Evolutionary conservation across 352 stramenopile genomes (phyloP).

Genomic region (Poterioochromonas sp.): DNA sequence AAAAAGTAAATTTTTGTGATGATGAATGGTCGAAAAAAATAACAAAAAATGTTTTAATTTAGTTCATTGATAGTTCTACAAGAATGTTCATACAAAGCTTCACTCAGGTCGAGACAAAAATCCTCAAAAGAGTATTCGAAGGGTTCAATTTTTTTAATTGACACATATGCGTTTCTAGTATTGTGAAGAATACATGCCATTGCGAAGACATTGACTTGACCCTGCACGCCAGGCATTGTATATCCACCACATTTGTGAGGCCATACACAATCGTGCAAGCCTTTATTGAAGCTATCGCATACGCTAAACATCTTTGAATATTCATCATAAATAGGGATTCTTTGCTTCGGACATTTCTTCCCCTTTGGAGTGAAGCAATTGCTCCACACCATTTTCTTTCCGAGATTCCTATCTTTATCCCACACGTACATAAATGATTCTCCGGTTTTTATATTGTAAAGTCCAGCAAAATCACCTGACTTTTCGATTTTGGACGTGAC

Average conservation of each 20-base stretch:
- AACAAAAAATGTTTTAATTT: neutral
- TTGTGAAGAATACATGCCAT: constrained; percentile 1
- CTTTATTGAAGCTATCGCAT: neutral
- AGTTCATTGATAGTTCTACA: neutral
- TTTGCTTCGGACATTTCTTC: neutral
- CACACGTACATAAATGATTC: neutral
- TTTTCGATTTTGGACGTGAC: neutral
- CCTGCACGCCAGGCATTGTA: neutral
- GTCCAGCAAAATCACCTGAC: neutral
- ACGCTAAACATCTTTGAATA: neutral
- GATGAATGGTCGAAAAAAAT: neutral
- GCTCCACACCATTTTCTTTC: neutral
- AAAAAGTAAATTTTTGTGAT: too few species aligned
- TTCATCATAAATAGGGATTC: neutral
- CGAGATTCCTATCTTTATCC: neutral
- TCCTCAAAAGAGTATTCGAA: neutral
- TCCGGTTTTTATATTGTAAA: neutral
- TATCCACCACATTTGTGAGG: neutral
- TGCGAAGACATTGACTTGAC: neutral
- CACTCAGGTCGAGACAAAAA: neutral
- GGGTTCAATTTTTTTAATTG: neutral
- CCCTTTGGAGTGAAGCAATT: neutral
- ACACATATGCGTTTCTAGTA: neutral
- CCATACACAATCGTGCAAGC: neutral
- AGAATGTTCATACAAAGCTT: neutral